Conservation (phyloP, 345 rosid genomes). For the Rhodomyrtus tomentosa region DNA sequence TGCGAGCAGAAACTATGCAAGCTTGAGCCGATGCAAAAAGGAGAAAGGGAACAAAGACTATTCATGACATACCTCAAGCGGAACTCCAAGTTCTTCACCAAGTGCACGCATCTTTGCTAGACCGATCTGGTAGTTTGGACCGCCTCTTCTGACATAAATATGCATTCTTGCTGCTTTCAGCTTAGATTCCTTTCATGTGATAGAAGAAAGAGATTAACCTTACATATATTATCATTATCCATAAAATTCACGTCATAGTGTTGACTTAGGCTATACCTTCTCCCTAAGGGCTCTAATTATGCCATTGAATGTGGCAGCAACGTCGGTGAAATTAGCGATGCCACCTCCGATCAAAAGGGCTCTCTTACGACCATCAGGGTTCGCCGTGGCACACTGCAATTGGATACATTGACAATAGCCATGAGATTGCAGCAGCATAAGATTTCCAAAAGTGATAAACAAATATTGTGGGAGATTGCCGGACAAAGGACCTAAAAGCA, state of each 20-base stretch:
- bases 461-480: background rate
- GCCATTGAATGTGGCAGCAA: constrained; percentile 91
- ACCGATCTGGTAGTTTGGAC: constrained; percentile 91
- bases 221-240: background rate
- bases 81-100: constrained; percentile 78
- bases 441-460: background rate
- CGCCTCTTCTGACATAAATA: constrained; percentile 89
- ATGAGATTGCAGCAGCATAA: background rate
- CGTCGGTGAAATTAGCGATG: constrained; percentile 95
- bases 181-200: constrained; percentile 51
- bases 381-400: constrained; percentile 73
- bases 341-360: constrained; percentile 96
- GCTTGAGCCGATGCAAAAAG: background rate
- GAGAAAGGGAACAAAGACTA: background rate
- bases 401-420: background rate
- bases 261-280: constrained; percentile 36
- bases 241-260: background rate
- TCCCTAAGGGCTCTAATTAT: constrained; percentile 85
- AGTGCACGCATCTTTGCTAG: constrained; percentile 72
- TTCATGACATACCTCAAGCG: constrained; percentile 53
- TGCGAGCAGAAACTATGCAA: background rate
- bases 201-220: background rate
- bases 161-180: constrained; percentile 91
- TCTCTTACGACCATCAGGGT: constrained; percentile 90
- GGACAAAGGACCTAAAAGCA: background rate